Evolutionary conservation across 2,329 filamentous ascomycete genomes (phyloP).

Genomic region (Fusarium haematococcum): DNA sequence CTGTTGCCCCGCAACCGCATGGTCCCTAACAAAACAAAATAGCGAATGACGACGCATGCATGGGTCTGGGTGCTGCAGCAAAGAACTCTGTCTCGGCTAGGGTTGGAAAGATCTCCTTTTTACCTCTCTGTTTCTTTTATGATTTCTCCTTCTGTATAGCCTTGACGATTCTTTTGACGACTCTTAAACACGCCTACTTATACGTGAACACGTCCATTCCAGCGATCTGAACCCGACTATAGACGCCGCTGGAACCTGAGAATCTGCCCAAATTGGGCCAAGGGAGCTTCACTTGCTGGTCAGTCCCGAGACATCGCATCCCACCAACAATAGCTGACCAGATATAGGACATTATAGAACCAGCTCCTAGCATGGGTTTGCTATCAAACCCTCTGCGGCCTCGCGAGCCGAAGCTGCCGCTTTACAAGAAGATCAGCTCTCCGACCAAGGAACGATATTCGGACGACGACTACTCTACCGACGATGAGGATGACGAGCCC

Average conservation of each 20-base stretch:
- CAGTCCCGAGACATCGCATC: constrained; percentile 19
- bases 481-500: constrained; percentile 58
- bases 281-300: constrained; percentile 18
- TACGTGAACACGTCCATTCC: background rate
- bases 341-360: constrained; percentile 9
- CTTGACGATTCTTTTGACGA: background rate
- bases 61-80: constrained; percentile 12
- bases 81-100: constrained; percentile 12
- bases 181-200: background rate
- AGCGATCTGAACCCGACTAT: background rate
- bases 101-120: background rate
- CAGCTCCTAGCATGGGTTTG: constrained; percentile 59
- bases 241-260: constrained; percentile 2
- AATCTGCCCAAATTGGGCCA: constrained; percentile 23
- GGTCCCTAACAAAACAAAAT: constrained; percentile 41
- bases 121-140: background rate
- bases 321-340: constrained; percentile 14
- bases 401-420: constrained; percentile 61
- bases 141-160: background rate
- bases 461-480: constrained; percentile 61
- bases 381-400: constrained; percentile 61
- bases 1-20: constrained; percentile 42
- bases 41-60: constrained; percentile 37
- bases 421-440: constrained; percentile 60
- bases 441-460: constrained; percentile 64